Evolutionary conservation across 306 rosid genomes (phyloP).

Genomic region (Inga laurina): DNA sequence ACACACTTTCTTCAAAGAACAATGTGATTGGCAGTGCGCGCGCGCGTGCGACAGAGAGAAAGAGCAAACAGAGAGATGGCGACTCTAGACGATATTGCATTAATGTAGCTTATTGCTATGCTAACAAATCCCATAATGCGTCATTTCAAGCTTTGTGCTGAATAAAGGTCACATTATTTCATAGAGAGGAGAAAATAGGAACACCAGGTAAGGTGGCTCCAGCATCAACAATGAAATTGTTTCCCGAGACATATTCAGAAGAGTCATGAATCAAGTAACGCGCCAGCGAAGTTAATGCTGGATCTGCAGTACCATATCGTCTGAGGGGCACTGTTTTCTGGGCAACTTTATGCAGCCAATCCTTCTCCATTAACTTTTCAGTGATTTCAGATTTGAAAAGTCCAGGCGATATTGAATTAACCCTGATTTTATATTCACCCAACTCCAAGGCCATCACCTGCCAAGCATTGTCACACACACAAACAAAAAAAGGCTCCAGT

Average conservation of each 20-base stretch:
- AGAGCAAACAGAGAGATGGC: too few species aligned
- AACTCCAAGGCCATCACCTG: conserved; percentile 87
- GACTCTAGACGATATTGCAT: not conserved
- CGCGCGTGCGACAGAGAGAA: too few species aligned
- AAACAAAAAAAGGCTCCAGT: not conserved
- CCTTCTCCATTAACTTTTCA: conserved; percentile 56
- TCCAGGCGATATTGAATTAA: conserved; percentile 78
- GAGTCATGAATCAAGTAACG: conserved; percentile 81
- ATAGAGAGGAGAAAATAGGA: conserved; percentile 80
- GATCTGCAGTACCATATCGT: conserved; percentile 57
- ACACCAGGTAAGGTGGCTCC: conserved; percentile 73
- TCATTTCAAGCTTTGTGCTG: not conserved
- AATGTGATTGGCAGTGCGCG: not conserved
- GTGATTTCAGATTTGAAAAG: conserved; percentile 85
- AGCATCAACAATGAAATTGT: conserved; percentile 61
- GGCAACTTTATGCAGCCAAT: conserved; percentile 69
- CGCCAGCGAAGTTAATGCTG: conserved; percentile 72
- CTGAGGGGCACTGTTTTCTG: conserved; percentile 57
- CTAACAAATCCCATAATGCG: not conserved
- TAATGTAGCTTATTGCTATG: not conserved
- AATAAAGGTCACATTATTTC: conserved; percentile 30
- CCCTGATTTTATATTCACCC: conserved; percentile 73
- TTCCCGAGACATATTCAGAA: conserved; percentile 71
- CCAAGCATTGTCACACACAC: not conserved
- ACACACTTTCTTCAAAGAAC: not conserved